A percentile compares a stretch with the other conserved stretches of the same genome.
These are phyloP conservation scores for Pyrrhoderma lamaoense DNA, from an alignment of 1,284 basidiomycete species.

Conservation along the genomic window DNA sequence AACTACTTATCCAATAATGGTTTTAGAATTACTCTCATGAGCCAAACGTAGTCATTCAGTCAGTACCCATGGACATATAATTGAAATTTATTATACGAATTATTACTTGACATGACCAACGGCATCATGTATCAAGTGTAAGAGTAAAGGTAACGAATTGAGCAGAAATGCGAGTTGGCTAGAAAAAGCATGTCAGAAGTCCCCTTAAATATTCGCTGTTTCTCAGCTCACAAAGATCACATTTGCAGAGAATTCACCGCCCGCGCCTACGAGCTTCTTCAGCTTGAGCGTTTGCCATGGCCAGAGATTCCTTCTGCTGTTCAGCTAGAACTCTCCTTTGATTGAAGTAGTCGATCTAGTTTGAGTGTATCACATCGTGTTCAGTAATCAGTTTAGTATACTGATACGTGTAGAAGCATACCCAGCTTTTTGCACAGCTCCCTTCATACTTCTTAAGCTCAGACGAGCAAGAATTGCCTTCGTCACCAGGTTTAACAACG, in stretches of 20 bases:
- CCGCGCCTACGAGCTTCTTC: conserved; percentile 32
- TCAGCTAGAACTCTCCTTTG: conserved; percentile 69
- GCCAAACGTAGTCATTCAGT: too few species aligned
- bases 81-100: too few species aligned
- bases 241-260: not conserved
- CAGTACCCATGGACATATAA: too few species aligned
- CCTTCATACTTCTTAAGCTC: conserved; percentile 50
- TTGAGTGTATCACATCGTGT: not conserved
- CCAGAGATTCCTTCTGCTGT: conserved; percentile 60
- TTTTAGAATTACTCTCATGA: too few species aligned
- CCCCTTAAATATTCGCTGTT: too few species aligned
- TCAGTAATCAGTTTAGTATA: not conserved
- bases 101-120: too few species aligned
- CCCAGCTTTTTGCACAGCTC: conserved; percentile 79
- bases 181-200: too few species aligned
- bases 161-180: too few species aligned
- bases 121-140: too few species aligned
- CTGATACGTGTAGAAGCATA: conserved; percentile 31
- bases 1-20: too few species aligned
- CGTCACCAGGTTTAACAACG: conserved; percentile 62
- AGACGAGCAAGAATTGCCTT: conserved; percentile 47
- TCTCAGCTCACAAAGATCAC: too few species aligned
- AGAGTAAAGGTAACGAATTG: too few species aligned
- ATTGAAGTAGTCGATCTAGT: conserved; percentile 78
- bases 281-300: conserved; percentile 46